phyloP scores from a whole-genome alignment of 2,329 filamentous ascomycete species.

The Juglanconis sp. region DNA sequence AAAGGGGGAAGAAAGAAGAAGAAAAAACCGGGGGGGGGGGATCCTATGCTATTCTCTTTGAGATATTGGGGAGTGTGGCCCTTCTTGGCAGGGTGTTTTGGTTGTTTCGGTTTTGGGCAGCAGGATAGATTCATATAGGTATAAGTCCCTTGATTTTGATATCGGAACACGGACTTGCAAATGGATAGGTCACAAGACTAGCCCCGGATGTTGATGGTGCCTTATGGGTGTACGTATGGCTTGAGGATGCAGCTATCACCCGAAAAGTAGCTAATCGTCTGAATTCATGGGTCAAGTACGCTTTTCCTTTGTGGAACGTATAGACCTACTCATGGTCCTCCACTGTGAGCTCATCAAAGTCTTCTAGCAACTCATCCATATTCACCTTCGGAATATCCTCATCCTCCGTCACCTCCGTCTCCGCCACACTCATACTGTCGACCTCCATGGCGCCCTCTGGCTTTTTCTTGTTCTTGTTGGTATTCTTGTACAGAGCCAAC shows the following conservation, averaged over 20 bases:
- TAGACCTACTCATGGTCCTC: conserved; percentile 40
- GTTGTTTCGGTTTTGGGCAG: neutral
- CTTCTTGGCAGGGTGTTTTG: neutral
- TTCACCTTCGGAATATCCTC: conserved; percentile 67
- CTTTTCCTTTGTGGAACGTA: neutral
- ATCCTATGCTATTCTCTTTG: neutral
- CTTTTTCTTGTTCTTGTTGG: conserved; percentile 42
- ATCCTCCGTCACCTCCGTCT: conserved; percentile 49
- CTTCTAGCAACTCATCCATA: conserved; percentile 82
- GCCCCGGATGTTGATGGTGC: neutral
- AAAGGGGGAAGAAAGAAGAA: neutral
- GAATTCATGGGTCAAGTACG: neutral
- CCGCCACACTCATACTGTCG: conserved; percentile 29
- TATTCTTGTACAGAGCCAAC: conserved; percentile 79
- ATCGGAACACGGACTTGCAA: neutral
- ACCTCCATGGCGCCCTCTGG: conserved; percentile 34
- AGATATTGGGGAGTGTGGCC: neutral
- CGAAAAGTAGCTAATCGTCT: neutral
- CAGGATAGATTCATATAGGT: neutral
- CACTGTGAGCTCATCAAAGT: conserved; percentile 86
- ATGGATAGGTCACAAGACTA: neutral
- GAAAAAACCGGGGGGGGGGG: neutral
- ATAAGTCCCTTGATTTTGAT: neutral
- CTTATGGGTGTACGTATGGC: neutral
- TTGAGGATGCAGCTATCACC: neutral